A percentile compares a stretch with the other conserved stretches of the same genome.
Evolutionary conservation across 148 eudicot genomes (phyloP).

Genomic region (Vaccinium corymbosum): DNA sequence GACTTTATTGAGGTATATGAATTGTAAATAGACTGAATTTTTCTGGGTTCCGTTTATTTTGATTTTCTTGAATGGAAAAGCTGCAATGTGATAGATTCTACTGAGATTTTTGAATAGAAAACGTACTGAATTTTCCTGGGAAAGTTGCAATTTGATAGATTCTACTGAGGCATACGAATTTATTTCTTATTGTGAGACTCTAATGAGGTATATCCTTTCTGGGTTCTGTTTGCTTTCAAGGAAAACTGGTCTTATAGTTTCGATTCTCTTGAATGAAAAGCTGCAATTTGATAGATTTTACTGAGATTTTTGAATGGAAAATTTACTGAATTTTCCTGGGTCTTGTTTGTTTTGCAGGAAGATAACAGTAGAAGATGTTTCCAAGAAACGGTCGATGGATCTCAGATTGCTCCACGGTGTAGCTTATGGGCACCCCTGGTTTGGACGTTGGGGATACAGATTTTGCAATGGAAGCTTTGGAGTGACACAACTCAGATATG

Average conservation of each 20-base stretch:
- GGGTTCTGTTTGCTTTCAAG: background rate
- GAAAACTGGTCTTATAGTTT: background rate
- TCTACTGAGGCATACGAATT: no score
- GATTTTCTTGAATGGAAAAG: background rate
- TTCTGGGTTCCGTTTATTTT: background rate
- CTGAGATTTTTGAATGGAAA: background rate
- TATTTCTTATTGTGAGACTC: no score
- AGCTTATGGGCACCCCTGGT: conserved; percentile 82
- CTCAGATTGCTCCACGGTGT: conserved; percentile 73
- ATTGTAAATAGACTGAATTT: background rate
- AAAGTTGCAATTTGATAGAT: no score
- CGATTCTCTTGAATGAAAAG: background rate
- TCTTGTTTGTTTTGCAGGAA: conserved; percentile 38
- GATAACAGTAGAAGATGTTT: conserved; percentile 66
- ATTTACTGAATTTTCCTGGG: background rate
- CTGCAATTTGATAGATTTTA: background rate
- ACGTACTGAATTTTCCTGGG: no score
- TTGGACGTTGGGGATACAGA: conserved; percentile 80
- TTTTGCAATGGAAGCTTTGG: conserved; percentile 79
- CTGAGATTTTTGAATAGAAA: no score
- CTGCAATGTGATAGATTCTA: no score
- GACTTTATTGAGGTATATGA: background rate
- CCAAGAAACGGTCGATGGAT: conserved; percentile 70
- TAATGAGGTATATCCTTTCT: background rate
- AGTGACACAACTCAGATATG: conserved; percentile 49